Base-by-base conservation (phyloP, 2,329 filamentous ascomycete genomes). In the Cladosporium sp. region DNA sequence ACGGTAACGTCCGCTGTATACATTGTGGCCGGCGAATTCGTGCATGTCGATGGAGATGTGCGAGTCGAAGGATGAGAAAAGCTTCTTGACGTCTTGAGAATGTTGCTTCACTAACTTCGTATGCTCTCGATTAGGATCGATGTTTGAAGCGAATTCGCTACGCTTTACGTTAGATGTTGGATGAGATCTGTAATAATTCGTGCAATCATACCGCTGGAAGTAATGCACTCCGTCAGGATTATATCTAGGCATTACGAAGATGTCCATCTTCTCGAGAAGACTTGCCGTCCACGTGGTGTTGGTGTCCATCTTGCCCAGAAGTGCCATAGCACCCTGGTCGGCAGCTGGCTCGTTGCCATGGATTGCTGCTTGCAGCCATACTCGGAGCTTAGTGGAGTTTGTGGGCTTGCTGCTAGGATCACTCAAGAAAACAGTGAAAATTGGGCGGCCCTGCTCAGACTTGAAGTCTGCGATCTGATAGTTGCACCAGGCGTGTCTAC, bases 301-400 rank as follows among this genome's bases (percentile, higher is more conserved):
- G 12, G 64, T 63, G 55, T 70, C 65, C 64, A 74, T 66, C 20
- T 69, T 70, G 6, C 72, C 72, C 0, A 74, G 63, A 1, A 74
- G 58, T 0, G 72, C 72, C 10, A 73, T 62, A 13, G 67, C 62
- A 0, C 71, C 69, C 57, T 74, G 69, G 47, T 74, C 71, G 5
- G 70, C 72, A 3, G 69, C 72, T 9, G 72, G 71, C 57, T 74
- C 72, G 49, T 74, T 72, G 6, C 72, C 72, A 40, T 74, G 72
- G 0, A 73, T 68, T 15, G 62, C 68, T 12, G 67, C 71, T 53
- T 74, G 72, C 4, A 74, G 65, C 68, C 70, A 74, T 7, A 74
- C 66, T 15, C 66, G 64, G 5, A 74, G 45, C 50, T 74, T 74
- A 56, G 54, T 47, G 63, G 44, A 52, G 45, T 58, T 35, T 15